Conservation (phyloP, 805 yeast species). For the Wickerhamomyces subpelliculosus region DNA sequence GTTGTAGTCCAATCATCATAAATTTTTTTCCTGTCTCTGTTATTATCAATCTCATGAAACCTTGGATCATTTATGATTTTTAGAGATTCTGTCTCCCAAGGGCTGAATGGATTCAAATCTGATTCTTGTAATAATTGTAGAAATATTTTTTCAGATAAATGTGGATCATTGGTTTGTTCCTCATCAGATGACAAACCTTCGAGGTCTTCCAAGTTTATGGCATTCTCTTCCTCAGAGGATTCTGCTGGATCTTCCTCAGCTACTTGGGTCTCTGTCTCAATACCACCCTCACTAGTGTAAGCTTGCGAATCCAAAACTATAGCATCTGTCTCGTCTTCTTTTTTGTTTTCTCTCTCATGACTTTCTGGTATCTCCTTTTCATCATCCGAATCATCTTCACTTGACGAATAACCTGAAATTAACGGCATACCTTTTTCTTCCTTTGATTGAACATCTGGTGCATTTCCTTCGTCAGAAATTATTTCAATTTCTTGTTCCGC, state of each 20-base stretch:
- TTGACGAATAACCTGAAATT: slow-evolving; percentile 17
- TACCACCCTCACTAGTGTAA: background rate
- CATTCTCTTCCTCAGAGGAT: slow-evolving; percentile 19
- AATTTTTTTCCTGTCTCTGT: slow-evolving; percentile 27
- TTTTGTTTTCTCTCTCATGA: background rate
- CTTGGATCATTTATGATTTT: slow-evolving; percentile 36
- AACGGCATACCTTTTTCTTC: slow-evolving; percentile 2
- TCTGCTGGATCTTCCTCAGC: slow-evolving; percentile 10
- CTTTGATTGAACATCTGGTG: background rate
- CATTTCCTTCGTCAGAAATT: background rate
- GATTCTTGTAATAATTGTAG: slow-evolving; percentile 26
- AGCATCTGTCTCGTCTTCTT: background rate
- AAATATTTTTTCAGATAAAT: slow-evolving; percentile 19
- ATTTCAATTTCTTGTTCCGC: background rate
- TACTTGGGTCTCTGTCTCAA: background rate
- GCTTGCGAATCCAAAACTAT: background rate
- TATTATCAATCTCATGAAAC: slow-evolving; percentile 28
- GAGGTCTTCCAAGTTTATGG: slow-evolving; percentile 13
- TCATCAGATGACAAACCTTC: slow-evolving; percentile 16
- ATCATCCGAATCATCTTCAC: slow-evolving; percentile 13
- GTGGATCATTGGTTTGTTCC: slow-evolving; percentile 7
- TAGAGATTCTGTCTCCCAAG: slow-evolving; percentile 41
- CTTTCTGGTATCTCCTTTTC: background rate
- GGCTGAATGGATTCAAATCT: slow-evolving; percentile 34
- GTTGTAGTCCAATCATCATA: slow-evolving; percentile 41